These are phyloP conservation scores for Cucurbita moschata DNA, from an alignment of 306 rosid species.

Conservation along the genomic window DNA sequence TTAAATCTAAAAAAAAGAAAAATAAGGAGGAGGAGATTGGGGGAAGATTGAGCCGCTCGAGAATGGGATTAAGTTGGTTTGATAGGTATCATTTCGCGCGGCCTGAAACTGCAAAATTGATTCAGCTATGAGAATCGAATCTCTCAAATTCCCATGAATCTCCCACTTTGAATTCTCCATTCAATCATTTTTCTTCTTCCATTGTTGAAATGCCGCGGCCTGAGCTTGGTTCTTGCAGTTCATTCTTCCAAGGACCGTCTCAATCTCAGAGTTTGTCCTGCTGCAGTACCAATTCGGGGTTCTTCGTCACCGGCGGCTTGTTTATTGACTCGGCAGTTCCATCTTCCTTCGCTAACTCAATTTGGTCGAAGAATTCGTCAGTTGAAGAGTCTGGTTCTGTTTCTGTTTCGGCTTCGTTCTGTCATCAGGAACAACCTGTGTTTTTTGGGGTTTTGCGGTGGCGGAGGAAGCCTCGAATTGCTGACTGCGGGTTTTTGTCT, in stretches of 20 bases:
- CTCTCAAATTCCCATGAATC: not conserved
- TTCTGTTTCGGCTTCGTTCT: slow-evolving; percentile 9
- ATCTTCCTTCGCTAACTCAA: slow-evolving; percentile 29
- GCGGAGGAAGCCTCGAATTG: slow-evolving; percentile 11
- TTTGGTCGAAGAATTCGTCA: slow-evolving; percentile 16
- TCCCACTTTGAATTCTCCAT: not conserved
- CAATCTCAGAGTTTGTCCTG: slow-evolving; percentile 12
- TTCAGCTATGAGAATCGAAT: not conserved
- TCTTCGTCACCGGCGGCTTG: slow-evolving; percentile 38
- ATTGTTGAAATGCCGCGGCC: slow-evolving; percentile 22
- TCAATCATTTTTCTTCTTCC: not conserved
- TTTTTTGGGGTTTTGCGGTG: slow-evolving; percentile 10
- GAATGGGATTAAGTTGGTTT: not conserved
- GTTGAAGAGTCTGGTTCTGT: slow-evolving; percentile 10
- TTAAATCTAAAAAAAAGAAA: not conserved
- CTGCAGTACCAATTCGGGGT: slow-evolving; percentile 10
- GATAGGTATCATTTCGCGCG: not conserved
- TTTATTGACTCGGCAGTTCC: slow-evolving; percentile 53
- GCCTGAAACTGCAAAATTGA: slow-evolving; percentile 12
- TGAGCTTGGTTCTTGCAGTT: slow-evolving; percentile 10
- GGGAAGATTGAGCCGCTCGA: not conserved
- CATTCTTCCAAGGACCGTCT: slow-evolving; percentile 7
- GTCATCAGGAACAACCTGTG: slow-evolving; percentile 6
- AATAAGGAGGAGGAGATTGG: not conserved
- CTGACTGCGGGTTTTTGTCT: slow-evolving; percentile 37